These are phyloP conservation scores for Fusarium acutatum DNA, from an alignment of 2,329 filamentous ascomycete genomes.

Conservation along the genomic window DNA sequence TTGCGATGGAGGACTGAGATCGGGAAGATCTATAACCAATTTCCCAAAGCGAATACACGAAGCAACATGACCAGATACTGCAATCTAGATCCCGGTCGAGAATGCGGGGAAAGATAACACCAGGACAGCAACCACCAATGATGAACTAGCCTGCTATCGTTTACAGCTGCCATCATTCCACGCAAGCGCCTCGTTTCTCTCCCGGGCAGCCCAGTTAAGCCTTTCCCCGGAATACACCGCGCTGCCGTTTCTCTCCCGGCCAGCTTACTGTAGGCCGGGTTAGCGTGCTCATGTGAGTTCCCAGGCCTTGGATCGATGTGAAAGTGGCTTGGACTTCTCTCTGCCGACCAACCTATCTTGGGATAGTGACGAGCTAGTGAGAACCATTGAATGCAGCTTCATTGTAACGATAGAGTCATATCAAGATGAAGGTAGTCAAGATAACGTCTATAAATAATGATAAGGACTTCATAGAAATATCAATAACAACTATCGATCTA, in stretches of 20 bases:
- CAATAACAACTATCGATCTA: background rate
- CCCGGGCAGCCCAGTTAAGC: background rate
- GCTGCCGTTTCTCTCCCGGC: background rate
- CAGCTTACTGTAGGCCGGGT: background rate
- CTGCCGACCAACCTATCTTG: background rate
- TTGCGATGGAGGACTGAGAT: background rate
- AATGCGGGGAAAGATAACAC: background rate
- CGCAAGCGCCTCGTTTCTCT: background rate
- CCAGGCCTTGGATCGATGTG: background rate
- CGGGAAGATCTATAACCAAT: background rate
- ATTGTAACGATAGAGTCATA: background rate
- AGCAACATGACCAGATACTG: background rate
- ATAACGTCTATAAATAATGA: background rate
- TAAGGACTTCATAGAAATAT: accelerated
- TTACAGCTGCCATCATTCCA: background rate
- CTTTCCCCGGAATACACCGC: background rate
- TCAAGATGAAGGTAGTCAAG: background rate
- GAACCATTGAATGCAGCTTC: background rate
- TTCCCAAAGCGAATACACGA: background rate
- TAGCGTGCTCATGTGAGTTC: background rate
- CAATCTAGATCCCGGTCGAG: background rate
- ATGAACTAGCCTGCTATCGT: background rate
- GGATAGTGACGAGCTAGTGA: background rate
- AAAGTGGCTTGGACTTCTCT: background rate
- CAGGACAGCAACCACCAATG: background rate